phyloP scores from a whole-genome alignment of 345 rosid genomes.

The Isatis tinctoria region DNA sequence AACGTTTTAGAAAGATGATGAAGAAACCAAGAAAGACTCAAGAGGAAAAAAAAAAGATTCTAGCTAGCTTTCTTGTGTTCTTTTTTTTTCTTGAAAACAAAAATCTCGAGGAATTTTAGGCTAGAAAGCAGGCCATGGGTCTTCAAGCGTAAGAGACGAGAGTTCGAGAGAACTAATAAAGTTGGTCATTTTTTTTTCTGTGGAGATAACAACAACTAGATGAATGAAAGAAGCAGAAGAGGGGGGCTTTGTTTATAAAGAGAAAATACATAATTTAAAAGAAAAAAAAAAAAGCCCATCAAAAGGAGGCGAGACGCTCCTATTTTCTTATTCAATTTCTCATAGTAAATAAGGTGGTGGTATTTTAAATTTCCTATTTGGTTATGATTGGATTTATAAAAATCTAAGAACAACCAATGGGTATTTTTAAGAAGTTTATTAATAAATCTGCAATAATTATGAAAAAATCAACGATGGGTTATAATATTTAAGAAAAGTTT shows the following conservation, averaged over 20 bases:
- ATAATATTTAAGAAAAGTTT: not conserved
- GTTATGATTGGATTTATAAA: constrained; percentile 21
- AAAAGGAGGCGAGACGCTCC: constrained; percentile 3
- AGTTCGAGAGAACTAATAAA: constrained; percentile 30
- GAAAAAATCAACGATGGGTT: constrained; percentile 5
- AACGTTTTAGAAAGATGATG: not conserved
- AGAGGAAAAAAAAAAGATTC: not conserved
- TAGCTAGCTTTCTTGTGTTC: not conserved
- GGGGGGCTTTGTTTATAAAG: constrained; percentile 26
- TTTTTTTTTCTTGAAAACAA: not conserved
- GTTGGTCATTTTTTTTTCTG: constrained; percentile 37
- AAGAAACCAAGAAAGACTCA: constrained; percentile 2
- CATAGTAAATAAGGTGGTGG: constrained; percentile 4
- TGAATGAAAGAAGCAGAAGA: constrained; percentile 25
- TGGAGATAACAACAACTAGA: constrained; percentile 14
- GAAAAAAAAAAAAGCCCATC: not conserved
- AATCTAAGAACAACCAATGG: not conserved
- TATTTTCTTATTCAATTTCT: not conserved
- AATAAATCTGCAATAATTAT: not conserved
- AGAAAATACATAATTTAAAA: not conserved
- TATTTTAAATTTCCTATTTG: constrained; percentile 3
- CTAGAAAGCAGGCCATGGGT: constrained; percentile 45
- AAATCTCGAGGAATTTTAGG: constrained; percentile 19
- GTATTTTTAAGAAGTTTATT: not conserved
- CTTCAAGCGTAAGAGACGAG: constrained; percentile 38